Evolutionary conservation across 805 yeast species (phyloP).

Genomic region (Candida odintsovae): DNA sequence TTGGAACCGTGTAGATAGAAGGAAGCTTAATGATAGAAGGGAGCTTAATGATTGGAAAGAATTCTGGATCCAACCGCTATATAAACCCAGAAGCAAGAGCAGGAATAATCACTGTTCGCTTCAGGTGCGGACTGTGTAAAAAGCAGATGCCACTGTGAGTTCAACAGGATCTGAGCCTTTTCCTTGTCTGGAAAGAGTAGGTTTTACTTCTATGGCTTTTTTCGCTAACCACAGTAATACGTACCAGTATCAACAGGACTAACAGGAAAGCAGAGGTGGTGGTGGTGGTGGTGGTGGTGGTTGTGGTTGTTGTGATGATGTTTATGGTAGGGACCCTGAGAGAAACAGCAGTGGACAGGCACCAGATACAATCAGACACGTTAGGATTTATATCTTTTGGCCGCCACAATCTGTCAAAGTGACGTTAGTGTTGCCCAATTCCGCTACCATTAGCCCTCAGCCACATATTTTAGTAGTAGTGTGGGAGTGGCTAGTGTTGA

Average conservation of each 20-base stretch:
- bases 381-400: neutral
- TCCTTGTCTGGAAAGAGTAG: neutral
- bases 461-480: neutral
- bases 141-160: neutral
- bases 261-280: neutral
- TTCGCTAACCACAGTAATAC: neutral
- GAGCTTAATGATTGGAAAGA: neutral
- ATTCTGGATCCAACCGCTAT: neutral
- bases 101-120: neutral
- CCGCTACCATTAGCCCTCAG: neutral
- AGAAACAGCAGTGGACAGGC: neutral
- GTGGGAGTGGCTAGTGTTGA: neutral
- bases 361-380: neutral
- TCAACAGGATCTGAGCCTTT: neutral
- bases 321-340: too few relatives aligned
- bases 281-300: neutral
- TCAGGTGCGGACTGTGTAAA: slow-evolving; percentile 3
- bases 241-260: neutral
- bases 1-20: too few relatives aligned
- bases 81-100: neutral
- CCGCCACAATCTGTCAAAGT: neutral
- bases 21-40: too few relatives aligned
- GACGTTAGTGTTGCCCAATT: neutral
- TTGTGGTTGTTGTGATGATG: too few relatives aligned
- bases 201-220: neutral